Evolutionary conservation across 352 stramenopile genomes (phyloP).

Genomic region (Phytophthora vignae): DNA sequence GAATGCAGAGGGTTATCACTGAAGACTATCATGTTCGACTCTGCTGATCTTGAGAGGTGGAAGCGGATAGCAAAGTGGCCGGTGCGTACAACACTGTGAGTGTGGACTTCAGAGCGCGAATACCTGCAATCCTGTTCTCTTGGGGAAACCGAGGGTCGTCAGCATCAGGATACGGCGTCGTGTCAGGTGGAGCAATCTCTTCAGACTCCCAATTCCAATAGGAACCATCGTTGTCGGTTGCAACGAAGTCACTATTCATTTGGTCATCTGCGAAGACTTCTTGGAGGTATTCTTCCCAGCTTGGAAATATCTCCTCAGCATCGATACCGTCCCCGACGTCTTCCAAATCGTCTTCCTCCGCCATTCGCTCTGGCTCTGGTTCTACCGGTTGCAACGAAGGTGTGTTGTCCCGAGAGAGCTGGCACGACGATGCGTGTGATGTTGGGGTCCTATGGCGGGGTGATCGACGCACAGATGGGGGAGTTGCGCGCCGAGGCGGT

Average conservation of each 20-base stretch:
- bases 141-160: too few species aligned
- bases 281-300: not conserved
- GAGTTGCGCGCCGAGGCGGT: not conserved
- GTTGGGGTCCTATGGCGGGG: not conserved
- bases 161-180: too few species aligned
- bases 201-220: constrained; percentile 2
- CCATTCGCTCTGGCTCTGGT: too few species aligned
- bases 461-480: not conserved
- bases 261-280: constrained; percentile 1
- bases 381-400: too few species aligned
- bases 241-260: not conserved
- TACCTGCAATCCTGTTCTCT: too few species aligned
- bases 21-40: too few species aligned
- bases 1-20: too few species aligned
- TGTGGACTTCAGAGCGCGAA: too few species aligned
- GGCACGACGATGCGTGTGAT: not conserved
- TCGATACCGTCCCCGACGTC: not conserved
- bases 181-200: too few species aligned
- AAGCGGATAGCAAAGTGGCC: too few species aligned
- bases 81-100: not conserved
- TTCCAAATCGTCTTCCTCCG: not conserved
- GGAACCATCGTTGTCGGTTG: not conserved
- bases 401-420: too few species aligned
- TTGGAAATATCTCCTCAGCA: not conserved
- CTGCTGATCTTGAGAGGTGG: not conserved